Conservation (phyloP, 1,284 basidiomycete genomes). For the Melanopsichium pennsylvanicum region DNA sequence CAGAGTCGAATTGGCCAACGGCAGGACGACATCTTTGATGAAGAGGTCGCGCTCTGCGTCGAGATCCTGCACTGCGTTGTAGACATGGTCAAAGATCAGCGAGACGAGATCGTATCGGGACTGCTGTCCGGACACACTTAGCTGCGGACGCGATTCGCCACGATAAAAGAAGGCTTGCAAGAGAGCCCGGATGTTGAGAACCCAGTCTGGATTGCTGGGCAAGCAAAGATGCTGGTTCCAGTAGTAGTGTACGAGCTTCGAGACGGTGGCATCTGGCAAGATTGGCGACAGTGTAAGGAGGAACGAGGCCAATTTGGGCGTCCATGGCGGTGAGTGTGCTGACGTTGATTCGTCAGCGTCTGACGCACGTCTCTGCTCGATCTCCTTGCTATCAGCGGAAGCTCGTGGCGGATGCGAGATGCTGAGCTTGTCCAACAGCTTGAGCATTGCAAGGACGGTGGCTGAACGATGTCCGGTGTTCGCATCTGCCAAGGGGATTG, state of each 20-base stretch:
- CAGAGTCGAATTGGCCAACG: constrained; percentile 51
- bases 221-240: constrained; percentile 58
- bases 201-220: constrained; percentile 59
- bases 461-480: constrained; percentile 1
- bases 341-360: constrained; percentile 10
- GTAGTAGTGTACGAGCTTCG: constrained; percentile 56
- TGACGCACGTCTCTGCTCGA: constrained; percentile 4
- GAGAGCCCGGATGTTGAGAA: constrained; percentile 54
- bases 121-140: neutral
- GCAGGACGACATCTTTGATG: constrained; percentile 55
- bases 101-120: constrained; percentile 50
- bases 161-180: constrained; percentile 60
- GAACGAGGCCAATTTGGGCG: constrained; percentile 50
- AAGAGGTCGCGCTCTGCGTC: constrained; percentile 51
- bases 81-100: constrained; percentile 60
- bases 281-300: constrained; percentile 58
- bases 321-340: constrained; percentile 44
- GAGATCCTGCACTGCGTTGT: constrained; percentile 58
- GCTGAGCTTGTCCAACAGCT: constrained; percentile 32
- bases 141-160: constrained; percentile 24
- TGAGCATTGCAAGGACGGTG: constrained; percentile 34
- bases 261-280: constrained; percentile 53
- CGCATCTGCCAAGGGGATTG: neutral
- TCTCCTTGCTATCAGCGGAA: constrained; percentile 13
- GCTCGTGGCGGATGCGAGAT: constrained; percentile 21